Conservation (phyloP, 371 early-diverging fungal genomes). For the Massospora cicadina region DNA sequence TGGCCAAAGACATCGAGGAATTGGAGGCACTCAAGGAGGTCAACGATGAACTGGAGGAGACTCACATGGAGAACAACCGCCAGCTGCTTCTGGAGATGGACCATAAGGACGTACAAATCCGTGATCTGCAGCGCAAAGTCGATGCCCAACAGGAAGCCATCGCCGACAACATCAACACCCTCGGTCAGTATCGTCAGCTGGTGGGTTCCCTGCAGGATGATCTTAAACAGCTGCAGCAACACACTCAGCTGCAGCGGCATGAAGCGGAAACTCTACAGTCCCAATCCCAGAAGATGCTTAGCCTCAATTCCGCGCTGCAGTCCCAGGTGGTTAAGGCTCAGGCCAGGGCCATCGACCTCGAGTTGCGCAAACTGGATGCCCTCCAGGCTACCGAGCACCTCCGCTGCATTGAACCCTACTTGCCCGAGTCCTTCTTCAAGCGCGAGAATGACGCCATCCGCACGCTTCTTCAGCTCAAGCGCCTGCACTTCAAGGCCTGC, state of each 20-base stretch:
- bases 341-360: conserved; percentile 75
- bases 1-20: conserved; percentile 58
- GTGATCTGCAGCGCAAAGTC: conserved; percentile 37
- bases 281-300: conserved; percentile 70
- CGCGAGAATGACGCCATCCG: conserved; percentile 62
- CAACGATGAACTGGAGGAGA: conserved; percentile 82
- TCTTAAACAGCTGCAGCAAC: conserved; percentile 40
- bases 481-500: conserved; percentile 60
- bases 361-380: conserved; percentile 68
- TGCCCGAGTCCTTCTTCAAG: conserved; percentile 67
- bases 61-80: conserved; percentile 68
- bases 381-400: conserved; percentile 62
- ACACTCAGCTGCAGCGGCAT: conserved; percentile 31
- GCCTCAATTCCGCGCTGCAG: conserved; percentile 62
- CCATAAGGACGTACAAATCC: conserved; percentile 43
- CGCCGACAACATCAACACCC: conserved; percentile 69
- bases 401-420: conserved; percentile 47
- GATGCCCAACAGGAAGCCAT: conserved; percentile 54
- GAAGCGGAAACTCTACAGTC: conserved; percentile 30
- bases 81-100: conserved; percentile 71
- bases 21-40: conserved; percentile 77
- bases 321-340: conserved; percentile 64
- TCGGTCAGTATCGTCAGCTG: conserved; percentile 70
- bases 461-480: conserved; percentile 50
- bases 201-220: conserved; percentile 59